Percentiles rank a stretch among this genome's conserved stretches.
phyloP scores from a whole-genome alignment of 1,284 basidiomycete species.

The Cutaneotrichosporon spelunceum region DNA sequence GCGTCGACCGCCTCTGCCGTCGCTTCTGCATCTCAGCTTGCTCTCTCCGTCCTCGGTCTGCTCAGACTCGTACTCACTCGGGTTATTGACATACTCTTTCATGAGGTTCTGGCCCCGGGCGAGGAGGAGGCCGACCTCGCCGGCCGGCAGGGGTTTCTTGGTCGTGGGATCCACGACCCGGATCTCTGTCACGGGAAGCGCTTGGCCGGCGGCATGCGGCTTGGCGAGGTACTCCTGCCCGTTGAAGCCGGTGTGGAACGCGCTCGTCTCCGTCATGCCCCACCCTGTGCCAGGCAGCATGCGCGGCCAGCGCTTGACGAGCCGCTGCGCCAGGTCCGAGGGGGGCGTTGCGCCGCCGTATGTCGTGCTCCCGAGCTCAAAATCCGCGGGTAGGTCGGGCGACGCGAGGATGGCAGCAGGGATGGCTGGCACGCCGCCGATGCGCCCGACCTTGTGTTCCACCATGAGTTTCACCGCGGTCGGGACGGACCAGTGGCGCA shows the following conservation, averaged over 20 bases:
- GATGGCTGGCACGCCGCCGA: constrained; percentile 45
- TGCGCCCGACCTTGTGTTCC: constrained; percentile 34
- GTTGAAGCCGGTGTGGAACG: constrained; percentile 36
- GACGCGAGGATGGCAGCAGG: constrained; percentile 35
- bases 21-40: constrained; percentile 28
- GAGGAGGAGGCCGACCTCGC: constrained; percentile 33
- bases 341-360: constrained; percentile 45
- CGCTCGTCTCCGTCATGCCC: constrained; percentile 46
- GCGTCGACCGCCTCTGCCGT: constrained; percentile 21
- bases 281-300: constrained; percentile 28
- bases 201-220: constrained; percentile 24
- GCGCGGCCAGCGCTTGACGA: constrained; percentile 33
- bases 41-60: no score
- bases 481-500: constrained; percentile 34
- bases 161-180: constrained; percentile 41
- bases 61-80: constrained; percentile 23
- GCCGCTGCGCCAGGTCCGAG: constrained; percentile 29
- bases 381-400: constrained; percentile 30
- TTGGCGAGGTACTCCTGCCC: constrained; percentile 39
- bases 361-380: constrained; percentile 34
- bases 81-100: constrained; percentile 43
- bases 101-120: constrained; percentile 42
- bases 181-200: constrained; percentile 36
- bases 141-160: constrained; percentile 21
- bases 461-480: constrained; percentile 35